These are phyloP conservation scores for Calocybe indica DNA, from an alignment of 768 basidiomycete species.

Conservation along the genomic window DNA sequence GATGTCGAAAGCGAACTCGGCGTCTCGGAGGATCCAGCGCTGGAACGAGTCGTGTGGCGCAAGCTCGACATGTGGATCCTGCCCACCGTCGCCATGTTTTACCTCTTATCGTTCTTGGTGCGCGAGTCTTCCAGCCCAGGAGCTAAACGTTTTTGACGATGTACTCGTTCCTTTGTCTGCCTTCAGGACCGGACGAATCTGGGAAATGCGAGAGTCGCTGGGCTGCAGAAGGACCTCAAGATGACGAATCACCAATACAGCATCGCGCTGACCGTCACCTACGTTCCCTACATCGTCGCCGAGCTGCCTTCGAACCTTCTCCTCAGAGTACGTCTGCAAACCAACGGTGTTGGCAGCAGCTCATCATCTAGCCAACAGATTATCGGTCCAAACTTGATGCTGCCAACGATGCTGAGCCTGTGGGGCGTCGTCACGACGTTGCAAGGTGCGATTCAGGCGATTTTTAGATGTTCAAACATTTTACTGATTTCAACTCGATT, in stretches of 20 bases:
- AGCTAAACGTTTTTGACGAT: not conserved
- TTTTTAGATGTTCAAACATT: too few species aligned
- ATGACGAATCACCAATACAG: constrained; percentile 44
- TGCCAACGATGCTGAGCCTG: constrained; percentile 53
- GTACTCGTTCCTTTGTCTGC: not conserved
- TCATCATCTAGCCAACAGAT: constrained; percentile 16
- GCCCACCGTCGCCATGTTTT: constrained; percentile 29
- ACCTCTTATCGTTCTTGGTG: constrained; percentile 33
- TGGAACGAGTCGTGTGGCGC: constrained; percentile 27
- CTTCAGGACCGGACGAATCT: constrained; percentile 46
- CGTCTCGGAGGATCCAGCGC: constrained; percentile 14
- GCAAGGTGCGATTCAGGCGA: constrained; percentile 36
- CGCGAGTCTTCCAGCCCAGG: not conserved
- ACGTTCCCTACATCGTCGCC: constrained; percentile 47
- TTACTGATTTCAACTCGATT: not conserved
- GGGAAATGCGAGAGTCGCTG: constrained; percentile 54
- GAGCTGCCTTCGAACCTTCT: constrained; percentile 57
- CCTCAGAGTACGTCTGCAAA: constrained; percentile 33
- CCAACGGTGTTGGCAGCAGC: not conserved
- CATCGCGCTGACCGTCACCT: constrained; percentile 39
- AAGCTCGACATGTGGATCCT: constrained; percentile 32
- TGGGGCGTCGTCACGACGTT: constrained; percentile 67
- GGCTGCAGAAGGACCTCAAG: constrained; percentile 45
- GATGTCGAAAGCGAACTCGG: constrained; percentile 13
- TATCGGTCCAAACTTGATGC: constrained; percentile 52